Percentiles rank a stretch among this genome's conserved stretches.
Conservation (phyloP, 345 rosid genomes). For the Aquilaria yunnanensis region DNA sequence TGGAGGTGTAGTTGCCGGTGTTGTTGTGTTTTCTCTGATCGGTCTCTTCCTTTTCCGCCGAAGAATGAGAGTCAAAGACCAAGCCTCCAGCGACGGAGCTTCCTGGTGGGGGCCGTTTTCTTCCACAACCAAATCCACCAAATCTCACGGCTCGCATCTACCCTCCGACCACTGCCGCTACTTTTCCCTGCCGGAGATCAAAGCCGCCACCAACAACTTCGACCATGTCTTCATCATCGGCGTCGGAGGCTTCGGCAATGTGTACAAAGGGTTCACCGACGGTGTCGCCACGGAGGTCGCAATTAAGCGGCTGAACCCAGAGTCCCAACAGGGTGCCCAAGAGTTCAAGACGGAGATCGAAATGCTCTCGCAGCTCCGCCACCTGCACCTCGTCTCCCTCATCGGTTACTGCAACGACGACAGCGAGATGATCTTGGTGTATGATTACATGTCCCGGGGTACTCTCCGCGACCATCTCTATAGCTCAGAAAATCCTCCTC, state of each 20-base stretch:
- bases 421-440: slow-evolving; percentile 46
- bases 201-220: slow-evolving; percentile 39
- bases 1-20: slow-evolving; percentile 19
- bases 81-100: slow-evolving; percentile 12
- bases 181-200: slow-evolving; percentile 38
- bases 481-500: slow-evolving; percentile 18
- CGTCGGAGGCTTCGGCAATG: slow-evolving; percentile 46
- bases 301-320: slow-evolving; percentile 40
- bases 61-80: slow-evolving; percentile 19
- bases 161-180: slow-evolving; percentile 26
- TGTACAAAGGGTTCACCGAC: slow-evolving; percentile 35
- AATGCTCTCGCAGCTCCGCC: slow-evolving; percentile 49
- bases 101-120: slow-evolving; percentile 1
- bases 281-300: slow-evolving; percentile 39
- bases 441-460: slow-evolving; percentile 29
- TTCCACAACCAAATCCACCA: slow-evolving; percentile 18
- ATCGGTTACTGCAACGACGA: slow-evolving; percentile 45
- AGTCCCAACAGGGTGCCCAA: slow-evolving; percentile 47
- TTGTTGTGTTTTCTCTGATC: slow-evolving; percentile 18
- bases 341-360: slow-evolving; percentile 52
- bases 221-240: slow-evolving; percentile 36
- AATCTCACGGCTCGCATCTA: slow-evolving; percentile 20
- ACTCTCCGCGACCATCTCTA: slow-evolving; percentile 25
- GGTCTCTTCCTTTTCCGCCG: slow-evolving; percentile 18
- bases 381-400: slow-evolving; percentile 42